phyloP scores from a whole-genome alignment of 148 eudicot genomes.

The Persicaria maculosa region DNA sequence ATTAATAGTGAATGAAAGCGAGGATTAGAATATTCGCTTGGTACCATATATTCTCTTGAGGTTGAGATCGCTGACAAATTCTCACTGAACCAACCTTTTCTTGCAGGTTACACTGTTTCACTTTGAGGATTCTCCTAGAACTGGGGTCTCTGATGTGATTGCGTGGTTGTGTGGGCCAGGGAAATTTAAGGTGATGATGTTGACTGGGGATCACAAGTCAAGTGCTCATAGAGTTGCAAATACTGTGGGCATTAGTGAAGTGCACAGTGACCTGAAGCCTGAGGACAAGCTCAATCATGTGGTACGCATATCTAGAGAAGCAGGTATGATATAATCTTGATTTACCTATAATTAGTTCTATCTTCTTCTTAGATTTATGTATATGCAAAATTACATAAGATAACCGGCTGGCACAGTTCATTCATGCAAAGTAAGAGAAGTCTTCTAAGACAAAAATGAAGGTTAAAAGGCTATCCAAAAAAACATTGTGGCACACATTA shows the following conservation, averaged over 20 bases:
- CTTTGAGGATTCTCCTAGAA: slow-evolving; percentile 90
- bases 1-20: too few relatives aligned
- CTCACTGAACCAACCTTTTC: neutral
- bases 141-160: slow-evolving; percentile 63
- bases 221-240: slow-evolving; percentile 87
- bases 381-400: neutral
- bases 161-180: slow-evolving; percentile 47
- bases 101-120: slow-evolving; percentile 80
- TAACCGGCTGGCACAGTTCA: neutral
- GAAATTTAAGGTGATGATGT: slow-evolving; percentile 79
- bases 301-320: slow-evolving; percentile 69
- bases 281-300: slow-evolving; percentile 97
- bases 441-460: neutral
- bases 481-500: neutral
- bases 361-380: slow-evolving; percentile 3
- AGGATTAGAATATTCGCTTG: neutral
- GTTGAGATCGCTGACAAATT: neutral
- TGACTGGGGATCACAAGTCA: slow-evolving; percentile 93
- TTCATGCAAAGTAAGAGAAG: neutral
- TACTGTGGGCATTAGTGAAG: slow-evolving; percentile 78
- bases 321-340: slow-evolving; percentile 34
- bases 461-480: neutral
- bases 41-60: neutral
- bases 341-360: neutral
- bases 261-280: slow-evolving; percentile 81